Evolutionary conservation across 805 yeast species (phyloP).

Genomic region (Sugiyamaella valdiviana): DNA sequence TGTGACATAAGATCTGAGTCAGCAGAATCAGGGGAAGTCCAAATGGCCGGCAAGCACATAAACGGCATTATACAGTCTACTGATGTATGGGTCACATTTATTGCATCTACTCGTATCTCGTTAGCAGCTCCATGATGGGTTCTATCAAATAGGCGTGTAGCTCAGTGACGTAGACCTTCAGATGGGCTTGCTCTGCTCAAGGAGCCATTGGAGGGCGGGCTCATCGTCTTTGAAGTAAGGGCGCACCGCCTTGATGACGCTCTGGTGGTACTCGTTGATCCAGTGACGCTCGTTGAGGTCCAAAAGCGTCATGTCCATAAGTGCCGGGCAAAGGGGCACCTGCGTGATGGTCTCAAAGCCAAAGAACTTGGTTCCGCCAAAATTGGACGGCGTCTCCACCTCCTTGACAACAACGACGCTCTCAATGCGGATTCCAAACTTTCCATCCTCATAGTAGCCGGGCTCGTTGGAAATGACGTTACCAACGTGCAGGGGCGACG

Average conservation of each 20-base stretch:
- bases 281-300: constrained; percentile 55
- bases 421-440: constrained; percentile 85
- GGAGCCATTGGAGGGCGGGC: constrained; percentile 64
- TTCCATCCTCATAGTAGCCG: constrained; percentile 86
- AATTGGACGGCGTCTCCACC: constrained; percentile 37
- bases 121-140: too few species aligned
- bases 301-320: constrained; percentile 59
- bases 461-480: constrained; percentile 88
- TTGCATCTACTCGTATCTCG: not conserved
- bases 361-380: constrained; percentile 52
- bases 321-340: constrained; percentile 72
- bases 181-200: constrained; percentile 51
- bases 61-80: too few species aligned
- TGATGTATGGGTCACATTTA: too few species aligned
- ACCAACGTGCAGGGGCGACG: constrained; percentile 54
- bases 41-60: too few species aligned
- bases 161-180: not conserved
- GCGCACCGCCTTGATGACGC: constrained; percentile 48
- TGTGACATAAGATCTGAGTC: too few species aligned
- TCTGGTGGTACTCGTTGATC: constrained; percentile 61
- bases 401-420: constrained; percentile 60
- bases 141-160: too few species aligned
- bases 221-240: constrained; percentile 50
- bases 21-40: too few species aligned
- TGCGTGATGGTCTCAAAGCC: constrained; percentile 79